A percentile compares a stretch with the other conserved stretches of the same genome.
Conservation (phyloP, 1,284 basidiomycete genomes). For the Mycosarcoma mackinlayi region DNA sequence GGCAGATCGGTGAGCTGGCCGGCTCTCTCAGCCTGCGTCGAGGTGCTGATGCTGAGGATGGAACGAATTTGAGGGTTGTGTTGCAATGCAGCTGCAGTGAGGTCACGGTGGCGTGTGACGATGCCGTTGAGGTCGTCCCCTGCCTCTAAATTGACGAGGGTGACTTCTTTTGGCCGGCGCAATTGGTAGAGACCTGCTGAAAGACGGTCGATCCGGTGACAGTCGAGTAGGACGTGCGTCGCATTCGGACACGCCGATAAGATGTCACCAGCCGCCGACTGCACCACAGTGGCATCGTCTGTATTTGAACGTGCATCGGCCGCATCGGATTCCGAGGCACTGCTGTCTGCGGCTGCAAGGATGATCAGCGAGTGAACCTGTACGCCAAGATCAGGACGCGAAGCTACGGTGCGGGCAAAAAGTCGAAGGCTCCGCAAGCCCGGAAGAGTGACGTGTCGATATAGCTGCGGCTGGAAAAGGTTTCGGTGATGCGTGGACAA, state of each 20-base stretch:
- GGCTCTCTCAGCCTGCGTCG: not conserved
- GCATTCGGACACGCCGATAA: constrained; percentile 26
- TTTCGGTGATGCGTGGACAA: constrained; percentile 24
- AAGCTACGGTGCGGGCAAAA: constrained; percentile 14
- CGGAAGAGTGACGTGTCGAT: constrained; percentile 23
- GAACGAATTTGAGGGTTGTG: constrained; percentile 33
- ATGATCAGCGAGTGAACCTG: constrained; percentile 21
- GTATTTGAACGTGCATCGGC: not conserved
- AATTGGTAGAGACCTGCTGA: constrained; percentile 17
- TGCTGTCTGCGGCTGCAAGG: not conserved
- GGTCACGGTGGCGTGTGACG: constrained; percentile 37
- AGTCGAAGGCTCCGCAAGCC: not conserved
- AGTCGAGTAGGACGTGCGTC: constrained; percentile 35
- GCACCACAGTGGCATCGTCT: not conserved
- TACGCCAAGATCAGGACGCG: constrained; percentile 7
- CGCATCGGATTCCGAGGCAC: not conserved
- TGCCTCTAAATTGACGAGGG: constrained; percentile 23
- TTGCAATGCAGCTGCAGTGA: constrained; percentile 29
- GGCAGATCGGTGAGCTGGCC: not conserved
- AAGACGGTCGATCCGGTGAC: constrained; percentile 10
- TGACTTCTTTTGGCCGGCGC: constrained; percentile 20
- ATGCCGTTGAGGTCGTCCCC: constrained; percentile 28
- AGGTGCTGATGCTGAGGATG: constrained; percentile 8
- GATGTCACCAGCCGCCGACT: constrained; percentile 19
- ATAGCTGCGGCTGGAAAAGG: constrained; percentile 23